Percentiles rank a stretch among this genome's conserved stretches.
Evolutionary conservation across 2,329 filamentous ascomycete genomes (phyloP).

Genomic region (Gyromitra esculenta): DNA sequence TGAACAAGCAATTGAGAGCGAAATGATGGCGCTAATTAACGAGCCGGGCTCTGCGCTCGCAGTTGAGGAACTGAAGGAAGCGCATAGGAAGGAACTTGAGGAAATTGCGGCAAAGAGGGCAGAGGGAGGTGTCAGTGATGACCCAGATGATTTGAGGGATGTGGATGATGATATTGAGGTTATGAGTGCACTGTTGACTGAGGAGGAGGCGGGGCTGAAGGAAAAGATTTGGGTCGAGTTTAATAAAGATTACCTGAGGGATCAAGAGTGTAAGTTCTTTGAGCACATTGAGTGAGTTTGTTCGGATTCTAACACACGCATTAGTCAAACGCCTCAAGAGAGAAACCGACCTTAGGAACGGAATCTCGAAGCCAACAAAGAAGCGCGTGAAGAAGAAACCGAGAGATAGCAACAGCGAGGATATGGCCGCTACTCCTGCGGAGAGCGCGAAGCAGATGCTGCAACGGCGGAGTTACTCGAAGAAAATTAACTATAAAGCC

Average conservation of each 20-base stretch:
- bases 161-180: conserved; percentile 91
- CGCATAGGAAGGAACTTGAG: conserved; percentile 67
- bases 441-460: conserved; percentile 76
- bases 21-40: conserved; percentile 76
- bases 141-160: conserved; percentile 72
- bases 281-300: not conserved
- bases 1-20: conserved; percentile 71
- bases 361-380: conserved; percentile 68
- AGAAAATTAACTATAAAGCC: conserved; percentile 78
- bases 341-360: conserved; percentile 69
- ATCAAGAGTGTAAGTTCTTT: conserved; percentile 70
- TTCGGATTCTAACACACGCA: not conserved
- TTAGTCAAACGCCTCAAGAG: conserved; percentile 76
- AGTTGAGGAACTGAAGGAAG: conserved; percentile 67
- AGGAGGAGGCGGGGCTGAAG: conserved; percentile 80
- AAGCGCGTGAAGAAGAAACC: conserved; percentile 65
- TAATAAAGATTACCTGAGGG: conserved; percentile 91
- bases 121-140: conserved; percentile 66
- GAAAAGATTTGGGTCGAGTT: conserved; percentile 93
- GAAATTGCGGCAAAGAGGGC: conserved; percentile 65
- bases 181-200: conserved; percentile 76
- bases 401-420: conserved; percentile 72
- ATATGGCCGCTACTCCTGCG: conserved; percentile 72
- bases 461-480: conserved; percentile 74
- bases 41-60: conserved; percentile 70